phyloP scores from a whole-genome alignment of 2,329 filamentous ascomycete species.

The Lasiodiplodia citricola region DNA sequence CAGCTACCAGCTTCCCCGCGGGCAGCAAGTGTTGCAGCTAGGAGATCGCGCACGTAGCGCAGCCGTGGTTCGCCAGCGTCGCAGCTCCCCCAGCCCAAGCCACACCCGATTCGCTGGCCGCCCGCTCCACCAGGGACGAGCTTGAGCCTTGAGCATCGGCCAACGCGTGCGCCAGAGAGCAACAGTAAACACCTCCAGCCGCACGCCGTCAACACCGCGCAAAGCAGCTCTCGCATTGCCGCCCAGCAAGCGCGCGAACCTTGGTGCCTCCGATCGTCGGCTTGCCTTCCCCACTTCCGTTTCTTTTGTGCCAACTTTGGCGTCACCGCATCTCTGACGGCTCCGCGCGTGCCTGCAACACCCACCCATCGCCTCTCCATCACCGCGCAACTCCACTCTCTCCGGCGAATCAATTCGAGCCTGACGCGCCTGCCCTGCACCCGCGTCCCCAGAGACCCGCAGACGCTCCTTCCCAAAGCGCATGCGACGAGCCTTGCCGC shows the following conservation, averaged over 20 bases:
- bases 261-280: constrained; percentile 18
- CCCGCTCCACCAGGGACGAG: constrained; percentile 24
- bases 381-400: constrained; percentile 38
- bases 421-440: constrained; percentile 16
- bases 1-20: constrained; percentile 22
- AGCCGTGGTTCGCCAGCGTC: constrained; percentile 34
- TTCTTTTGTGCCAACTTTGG: constrained; percentile 21
- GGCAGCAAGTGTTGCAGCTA: constrained; percentile 33
- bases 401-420: constrained; percentile 26
- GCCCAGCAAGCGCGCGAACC: not conserved
- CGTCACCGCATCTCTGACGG: constrained; percentile 28
- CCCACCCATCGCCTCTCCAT: constrained; percentile 39
- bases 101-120: constrained; percentile 23
- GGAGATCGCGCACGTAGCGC: constrained; percentile 33
- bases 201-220: not conserved
- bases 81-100: constrained; percentile 20
- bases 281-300: constrained; percentile 26
- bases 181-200: constrained; percentile 19
- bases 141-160: constrained; percentile 22
- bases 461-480: constrained; percentile 22
- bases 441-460: constrained; percentile 15
- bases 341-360: constrained; percentile 28
- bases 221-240: not conserved
- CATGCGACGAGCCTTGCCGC: constrained; percentile 34
- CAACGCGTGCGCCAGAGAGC: constrained; percentile 19